Evolutionary conservation across 2,329 filamentous ascomycete species (phyloP), one percentile per base, ranked within the genome.

Genomic region (Aphanocladium album): DNA sequence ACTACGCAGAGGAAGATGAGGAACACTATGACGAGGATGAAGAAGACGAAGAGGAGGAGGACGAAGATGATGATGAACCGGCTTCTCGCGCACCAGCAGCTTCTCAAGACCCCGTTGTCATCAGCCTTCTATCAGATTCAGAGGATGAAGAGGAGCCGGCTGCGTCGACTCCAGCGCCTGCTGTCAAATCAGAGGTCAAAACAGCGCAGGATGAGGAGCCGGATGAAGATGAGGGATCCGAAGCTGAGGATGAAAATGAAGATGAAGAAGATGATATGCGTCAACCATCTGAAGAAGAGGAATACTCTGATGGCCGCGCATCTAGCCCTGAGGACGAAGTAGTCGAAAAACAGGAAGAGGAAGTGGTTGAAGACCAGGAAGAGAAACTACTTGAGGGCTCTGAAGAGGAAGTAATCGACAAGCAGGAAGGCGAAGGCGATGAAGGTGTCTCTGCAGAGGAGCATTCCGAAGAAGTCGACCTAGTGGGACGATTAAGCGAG

Each of bases 81-180:
- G 19, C 37, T 3, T 2, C 37, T 25, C 49, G 23, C 12, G 55
- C 64, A 27, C 21, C 61, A 12, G 59, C 61, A 2, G 55, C 63
- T 11, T 68, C 65, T 6, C 30, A 41, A 54, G 62, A 65, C 17
- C 72, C 72, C 0, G 69, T 76, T 16, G 68, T 75, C 16, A 77
- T 77, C 57, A 72, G 72, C 56, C 62, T 77, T 11, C 64, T 76
- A 5, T 74, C 74, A 1, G 72, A 76, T 46, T 72, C 70, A 5
- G 73, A 62, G 11, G 61, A 52, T 41, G 61, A 75, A 19, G 70
- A 72, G 52, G 68, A 73, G 3, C 55, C 61, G 16, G 51, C 30
- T n/a, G 23, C 49, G 6, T 25, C 33, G 14, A 9, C 41, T 21
- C 37, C 52, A 19, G 23, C 41, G 27, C 37, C 43, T 43, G 37